Percentiles rank a stretch among this genome's conserved stretches.
Conservation (phyloP, 1,284 basidiomycete species). For the Apiotrichum montevideense region DNA sequence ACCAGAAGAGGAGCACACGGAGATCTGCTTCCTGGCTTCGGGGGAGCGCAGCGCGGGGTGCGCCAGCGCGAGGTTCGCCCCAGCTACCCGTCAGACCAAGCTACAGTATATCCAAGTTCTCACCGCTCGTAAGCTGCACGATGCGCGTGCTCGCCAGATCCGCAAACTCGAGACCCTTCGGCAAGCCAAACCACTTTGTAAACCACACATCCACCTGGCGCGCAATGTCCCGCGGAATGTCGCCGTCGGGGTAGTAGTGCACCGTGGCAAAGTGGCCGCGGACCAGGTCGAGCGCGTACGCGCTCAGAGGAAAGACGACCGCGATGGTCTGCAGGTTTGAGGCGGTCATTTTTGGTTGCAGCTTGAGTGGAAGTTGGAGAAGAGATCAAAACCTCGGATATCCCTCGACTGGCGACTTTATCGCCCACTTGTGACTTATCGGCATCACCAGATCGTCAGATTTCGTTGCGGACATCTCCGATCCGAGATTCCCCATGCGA, state of each 20-base stretch:
- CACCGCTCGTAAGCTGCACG: conserved; percentile 38
- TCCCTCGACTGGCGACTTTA: no score
- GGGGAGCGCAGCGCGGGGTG: conserved; percentile 21
- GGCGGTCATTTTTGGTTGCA: neutral
- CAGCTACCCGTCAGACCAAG: conserved; percentile 19
- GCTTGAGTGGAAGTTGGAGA: no score
- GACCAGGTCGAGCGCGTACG: conserved; percentile 22
- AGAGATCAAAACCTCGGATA: no score
- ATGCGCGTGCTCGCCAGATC: conserved; percentile 24
- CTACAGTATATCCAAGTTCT: conserved; percentile 4
- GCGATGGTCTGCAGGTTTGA: conserved; percentile 3
- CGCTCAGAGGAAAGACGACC: conserved; percentile 16
- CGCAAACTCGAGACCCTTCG: conserved; percentile 17
- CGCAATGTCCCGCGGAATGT: conserved; percentile 21
- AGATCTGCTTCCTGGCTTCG: conserved; percentile 27
- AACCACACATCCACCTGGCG: conserved; percentile 32
- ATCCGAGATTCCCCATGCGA: no score
- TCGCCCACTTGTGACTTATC: no score
- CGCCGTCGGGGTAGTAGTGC: conserved; percentile 25
- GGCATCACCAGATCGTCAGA: no score
- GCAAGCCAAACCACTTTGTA: conserved; percentile 20
- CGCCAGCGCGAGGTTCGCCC: conserved; percentile 32
- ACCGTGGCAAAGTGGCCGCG: conserved; percentile 27
- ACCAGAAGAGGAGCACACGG: conserved; percentile 32
- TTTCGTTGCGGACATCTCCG: no score